Evolutionary conservation across 805 yeast genomes (phyloP), one percentile per base, ranked within the genome.

Genomic region (Komagataella mondaviorum): DNA sequence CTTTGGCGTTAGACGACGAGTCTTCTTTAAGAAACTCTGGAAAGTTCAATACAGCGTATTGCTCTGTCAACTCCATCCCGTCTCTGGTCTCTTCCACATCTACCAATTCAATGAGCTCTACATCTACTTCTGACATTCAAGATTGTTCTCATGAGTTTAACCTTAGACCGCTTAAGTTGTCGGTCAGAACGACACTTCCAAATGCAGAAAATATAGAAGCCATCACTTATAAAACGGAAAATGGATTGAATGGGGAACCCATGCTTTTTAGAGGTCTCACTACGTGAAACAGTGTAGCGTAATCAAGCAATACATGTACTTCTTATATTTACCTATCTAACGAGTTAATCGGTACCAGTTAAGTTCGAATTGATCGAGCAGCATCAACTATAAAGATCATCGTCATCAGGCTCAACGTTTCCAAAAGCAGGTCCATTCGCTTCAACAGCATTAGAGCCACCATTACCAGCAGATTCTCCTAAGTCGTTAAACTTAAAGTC

Each of bases 401-500:
- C 74, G 52, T 73, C 77, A 47, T 72, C 78, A 14, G 68, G 72
- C 51, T 73, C 81, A 52, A 68, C 80, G 53, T 67, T 24, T 23
- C 75, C 80, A 56, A 76, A 77, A 18, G 78, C 73, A 44, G 77
- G 76, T 45, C 68, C 68, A 39, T 56, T 53, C 45, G 59, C 56
- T 20, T 63, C 56, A 4, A 61, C 68, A 48, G 56, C 60, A 39
- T 55, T 66, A 23, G 66, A 62, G 6, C 54, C 69, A 49, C 63
- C 59, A 46, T 59, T 57, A 48, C 63, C 66, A 43, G 62, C 60
- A 48, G 65, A 67, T 20, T 59, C 57, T 46, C 60, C 58, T 48
- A 54, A 57, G 54, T 77, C 88, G 57, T 81, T 79, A 68, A 93
- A 91, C 65, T 88, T 81, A 72, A 93, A 91, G 71, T 85, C 87